Base-by-base conservation (phyloP, 2,329 filamentous ascomycete genomes). In the Grosmannia penicillata region DNA sequence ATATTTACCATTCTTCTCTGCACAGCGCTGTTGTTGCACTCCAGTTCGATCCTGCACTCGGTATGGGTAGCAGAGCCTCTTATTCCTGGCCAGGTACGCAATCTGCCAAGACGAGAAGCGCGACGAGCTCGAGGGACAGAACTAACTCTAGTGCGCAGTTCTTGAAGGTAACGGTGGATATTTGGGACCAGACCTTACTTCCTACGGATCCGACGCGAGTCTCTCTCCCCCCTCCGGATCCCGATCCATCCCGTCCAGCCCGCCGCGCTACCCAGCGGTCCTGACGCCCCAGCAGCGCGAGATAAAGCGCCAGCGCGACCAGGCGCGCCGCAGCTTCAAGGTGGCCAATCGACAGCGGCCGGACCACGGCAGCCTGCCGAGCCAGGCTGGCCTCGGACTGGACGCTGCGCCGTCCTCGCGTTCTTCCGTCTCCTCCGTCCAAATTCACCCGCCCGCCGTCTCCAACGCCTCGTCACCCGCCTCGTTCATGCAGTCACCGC, bases 281-380 rank as follows among this genome's bases (percentile, higher is more conserved):
- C 61, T 76, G 50, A 72, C 70, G 6, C 59, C 70, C 7, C 72
- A 77, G 51, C 72, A 77, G 52, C 66, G 73, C 45, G 72, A 75
- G 49, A 52, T 77, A 30, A 77, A 73, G 57, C 64, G 72, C 42
- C 72, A 78, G 48, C 63, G 66, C 43, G 72, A 77, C 46, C 69
- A 68, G 47, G 68, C 62, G 32, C 66, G 75, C 41, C 62, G 73
- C 47, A 70, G 73, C 46, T 67, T 68, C 7, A 78, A 77, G 51
- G 53, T 68, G 14, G 60, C 63, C 4, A 53, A 57, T 8, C 65
- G 72, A 35, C 63, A 66, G 45, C 65, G 72, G 38, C 61, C 63
- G 24, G 65, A 62, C 51, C 71, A 51, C 56, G 45, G 45, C 24
- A 51, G 49, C 8, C 19, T 33, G 10, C 15, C 35, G 10, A 29